Evolutionary conservation across 1,284 basidiomycete genomes (phyloP), one percentile per base, ranked within the genome.

Genomic region (Ganoderma boninense): DNA sequence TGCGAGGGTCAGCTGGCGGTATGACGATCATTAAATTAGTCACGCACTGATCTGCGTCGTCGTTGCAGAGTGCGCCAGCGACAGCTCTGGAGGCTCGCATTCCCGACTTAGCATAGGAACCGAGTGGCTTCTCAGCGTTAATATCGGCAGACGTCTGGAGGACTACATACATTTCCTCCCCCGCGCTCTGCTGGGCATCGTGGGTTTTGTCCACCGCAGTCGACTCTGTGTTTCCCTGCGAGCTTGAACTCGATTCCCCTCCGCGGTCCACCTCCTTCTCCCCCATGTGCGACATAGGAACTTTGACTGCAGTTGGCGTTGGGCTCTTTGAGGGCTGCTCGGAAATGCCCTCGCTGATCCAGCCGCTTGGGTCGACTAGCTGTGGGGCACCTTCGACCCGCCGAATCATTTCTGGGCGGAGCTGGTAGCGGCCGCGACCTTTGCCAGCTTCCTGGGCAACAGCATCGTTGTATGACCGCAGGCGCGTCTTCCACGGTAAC

Each of bases 341-440:
- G 43, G 75, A 20, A 68, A 66, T 76, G n/a, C 82, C 84, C 71
- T 88, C 86, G 62, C 84, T 88, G 54, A 92, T 85, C 86, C 85
- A 89, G 13, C 93, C 95, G 81, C 92, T 96, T 2, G 94, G 94
- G 79, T 97, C 92, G 59, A 98, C 87, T n/a, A 90, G 86, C 72
- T 92, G 92, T 1, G 95, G 94, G 0, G 90, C 90, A 64, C 89
- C 90, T 67, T 95, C 92, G 81, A 95, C 89, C 49, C 95, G 85
- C 54, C 91, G 89, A 75, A 97, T 97, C 96, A 97, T 97, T 71
- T 95, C 91, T 43, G 92, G 85, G 54, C 88, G 84, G n/a, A 97
- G 74, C 43, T 75, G 77, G 38, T 73, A 59, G 26, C 73, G 68
- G 11, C 73, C 67, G 16, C 73, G 77, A 23, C 73, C 69, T 20